Evolutionary conservation across 164 flowering plant species (phyloP), one percentile per base, ranked within the genome.

Genomic region (Tetrastigma voinierianum): DNA sequence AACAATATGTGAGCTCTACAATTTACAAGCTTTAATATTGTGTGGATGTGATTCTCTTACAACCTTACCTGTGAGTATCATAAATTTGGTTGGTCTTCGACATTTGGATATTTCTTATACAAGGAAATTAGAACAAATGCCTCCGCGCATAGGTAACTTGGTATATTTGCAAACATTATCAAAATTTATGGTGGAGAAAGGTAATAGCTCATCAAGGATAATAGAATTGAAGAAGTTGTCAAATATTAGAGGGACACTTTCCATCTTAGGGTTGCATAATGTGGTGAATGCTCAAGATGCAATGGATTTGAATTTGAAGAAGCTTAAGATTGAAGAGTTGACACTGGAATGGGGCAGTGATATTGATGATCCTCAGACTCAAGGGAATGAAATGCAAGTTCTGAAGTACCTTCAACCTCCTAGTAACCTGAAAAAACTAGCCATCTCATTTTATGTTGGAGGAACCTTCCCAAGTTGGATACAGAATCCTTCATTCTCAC

Each of bases 11-110:
- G 21, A 51, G 58, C 25, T 67, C 8, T 9, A 7, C 4, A 46
- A 49, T 47, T 59, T 67, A 20, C 64, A 67, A n/a, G 19, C 51
- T 0, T 12, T 67, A 47, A 51, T 4, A 3, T 20, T 57, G 1
- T 9, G 3, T 10, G 13, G 17, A 7, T 57, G 62, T 49, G 0
- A 1, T 0, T 0, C 0, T 1, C 43, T 67, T 10, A 0, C 1
- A 15, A 25, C 9, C 2, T 46, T 67, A 15, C 70, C 70, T 1
- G n/a, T 1, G 9, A 24, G 21, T 13, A 25, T 61, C 1, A 1
- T 10, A 32, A 61, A 52, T 8, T 17, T 68, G 19, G 10, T 60
- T 2, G 20, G 13, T 20, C n/a, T 68, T 4, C 12, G 57, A 9
- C 44, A 23, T 51, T 1, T 62, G 14, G 55, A 20, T 1, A 21